Evolutionary conservation across 1,284 basidiomycete species (phyloP).

Genomic region (Moniliophthora roreri): DNA sequence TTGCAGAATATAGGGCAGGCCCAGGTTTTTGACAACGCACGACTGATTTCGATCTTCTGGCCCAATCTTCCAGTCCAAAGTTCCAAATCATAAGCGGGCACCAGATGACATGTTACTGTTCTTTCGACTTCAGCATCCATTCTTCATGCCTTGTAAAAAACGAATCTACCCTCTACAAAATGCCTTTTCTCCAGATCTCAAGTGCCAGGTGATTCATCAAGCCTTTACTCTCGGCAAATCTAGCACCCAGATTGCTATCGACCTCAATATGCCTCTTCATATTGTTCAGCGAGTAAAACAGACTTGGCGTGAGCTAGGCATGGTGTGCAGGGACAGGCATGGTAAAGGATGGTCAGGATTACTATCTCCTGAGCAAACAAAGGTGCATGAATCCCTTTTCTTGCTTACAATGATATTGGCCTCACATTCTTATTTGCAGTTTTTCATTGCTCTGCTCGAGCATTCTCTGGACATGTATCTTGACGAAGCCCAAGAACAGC

Average conservation of each 20-base stretch:
- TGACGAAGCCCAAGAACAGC: conserved; percentile 16
- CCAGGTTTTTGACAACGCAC: too few relatives aligned
- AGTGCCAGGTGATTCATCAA: conserved; percentile 7
- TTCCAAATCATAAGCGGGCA: too few relatives aligned
- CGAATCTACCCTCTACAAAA: not conserved
- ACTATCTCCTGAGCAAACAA: not conserved
- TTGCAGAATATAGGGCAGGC: too few relatives aligned
- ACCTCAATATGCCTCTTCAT: conserved; percentile 14
- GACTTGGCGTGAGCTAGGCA: conserved; percentile 12
- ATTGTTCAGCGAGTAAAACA: conserved; percentile 15
- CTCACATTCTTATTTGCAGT: not conserved
- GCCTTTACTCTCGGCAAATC: not conserved
- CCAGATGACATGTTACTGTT: too few relatives aligned
- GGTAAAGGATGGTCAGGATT: not conserved
- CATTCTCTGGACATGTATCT: conserved; percentile 17
- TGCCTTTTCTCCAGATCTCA: conserved; percentile 8
- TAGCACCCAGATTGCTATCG: conserved; percentile 12
- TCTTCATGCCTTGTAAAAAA: not conserved
- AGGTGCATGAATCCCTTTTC: not conserved
- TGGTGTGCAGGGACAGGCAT: conserved; percentile 13
- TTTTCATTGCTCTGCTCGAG: conserved; percentile 1
- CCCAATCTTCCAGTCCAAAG: too few relatives aligned
- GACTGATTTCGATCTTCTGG: too few relatives aligned
- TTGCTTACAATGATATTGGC: not conserved
- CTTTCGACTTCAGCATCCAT: not conserved